Evolutionary conservation across 805 yeast species (phyloP), one percentile per base, ranked within the genome.

Genomic region (Candida insectorum): DNA sequence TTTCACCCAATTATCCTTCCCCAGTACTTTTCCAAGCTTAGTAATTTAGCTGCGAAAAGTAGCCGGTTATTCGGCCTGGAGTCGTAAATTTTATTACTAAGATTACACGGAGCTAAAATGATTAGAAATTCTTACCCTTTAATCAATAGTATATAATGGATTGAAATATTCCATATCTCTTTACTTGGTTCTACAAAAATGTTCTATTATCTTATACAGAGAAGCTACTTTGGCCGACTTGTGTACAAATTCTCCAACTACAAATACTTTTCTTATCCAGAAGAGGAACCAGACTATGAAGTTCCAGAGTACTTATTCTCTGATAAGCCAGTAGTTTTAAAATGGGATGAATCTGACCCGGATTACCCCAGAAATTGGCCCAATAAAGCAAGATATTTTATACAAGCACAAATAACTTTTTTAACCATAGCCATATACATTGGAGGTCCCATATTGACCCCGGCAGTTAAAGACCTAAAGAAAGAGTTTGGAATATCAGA

Each of bases 311-410:
- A 52, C 32, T 57, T 52, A 28, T 39, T 47, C 8, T 18, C 15
- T 3, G 36, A 24, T n/a, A 16, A 26, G 11, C 16, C 8, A 3
- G 22, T 39, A 10, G 26, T 33, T 29, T 38, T 30, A 52, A 65
- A 63, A 24, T 33, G 36, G 36, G 63, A 63, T 9, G 69, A 60
- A 4, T 69, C 68, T 32, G 83, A 77, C 46, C 73, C 77, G 1
- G 77, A 71, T 37, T 56, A 73, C 43, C 85, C 86, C 0, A 47
- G 56, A 14, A 76, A 75, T 47, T 79, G 85, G 85, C 59, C 77
- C 5, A 6, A 9, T 4, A 5, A 3, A 2, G 5, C 10, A 4
- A 28, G 13, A 18, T 6, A 11, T 4, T 30, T 71, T 18, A 58
- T 72, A 24, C 49, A 68, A 4, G 54, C 68, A 8, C 39, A 36